Evolutionary conservation across 768 basidiomycete species (phyloP), one percentile per base, ranked within the genome.

Genomic region (Xanthoconium stramineum): DNA sequence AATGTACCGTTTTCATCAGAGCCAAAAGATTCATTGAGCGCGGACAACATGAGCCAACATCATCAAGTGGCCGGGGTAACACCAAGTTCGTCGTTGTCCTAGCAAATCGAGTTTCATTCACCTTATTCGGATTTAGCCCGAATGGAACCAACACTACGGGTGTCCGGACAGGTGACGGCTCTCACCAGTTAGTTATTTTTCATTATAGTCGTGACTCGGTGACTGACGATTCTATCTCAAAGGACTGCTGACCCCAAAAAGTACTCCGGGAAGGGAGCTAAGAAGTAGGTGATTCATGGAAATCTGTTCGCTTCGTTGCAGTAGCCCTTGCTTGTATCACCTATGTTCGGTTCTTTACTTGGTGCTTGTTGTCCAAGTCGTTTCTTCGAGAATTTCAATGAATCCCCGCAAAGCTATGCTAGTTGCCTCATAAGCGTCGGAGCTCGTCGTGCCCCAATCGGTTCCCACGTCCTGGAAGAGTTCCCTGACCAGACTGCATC

Each of bases 171-270:
- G 14, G 1, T 24, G 51, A 3, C 0, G 17, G 13, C 2, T 0
- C 47, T 3, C 7, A 4, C n/a, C 44, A 44, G 64, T 66, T 6
- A 19, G 56, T 56, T 17, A 3, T n/a, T 29, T 43, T 57, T 20
- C 24, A 40, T 55, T 17, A n/a, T 42, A 19, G 20, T 17, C 7
- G 6, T 33, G 8, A 39, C 30, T 44, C n/a, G 14, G 11, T 42
- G 17, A 47, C 32, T 58, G 30, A 61, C 2, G 10, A 5, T 35
- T 43, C 32, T 6, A 29, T 47, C 47, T 28, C 33, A 6, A 44
- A 59, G 57, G 3, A 1, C 13, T 35, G 1, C 52, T 1, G 12
- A 37, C 12, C 4, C 5, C 5, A 0, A 8, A 1, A 28, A 47
- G 1, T 48, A 37, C 29, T 0, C 10, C 7, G 36, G 15, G 6